Evolutionary conservation across 2,329 filamentous ascomycete species (phyloP), one percentile per base, ranked within the genome.

Genomic region (Didymella pomorum): DNA sequence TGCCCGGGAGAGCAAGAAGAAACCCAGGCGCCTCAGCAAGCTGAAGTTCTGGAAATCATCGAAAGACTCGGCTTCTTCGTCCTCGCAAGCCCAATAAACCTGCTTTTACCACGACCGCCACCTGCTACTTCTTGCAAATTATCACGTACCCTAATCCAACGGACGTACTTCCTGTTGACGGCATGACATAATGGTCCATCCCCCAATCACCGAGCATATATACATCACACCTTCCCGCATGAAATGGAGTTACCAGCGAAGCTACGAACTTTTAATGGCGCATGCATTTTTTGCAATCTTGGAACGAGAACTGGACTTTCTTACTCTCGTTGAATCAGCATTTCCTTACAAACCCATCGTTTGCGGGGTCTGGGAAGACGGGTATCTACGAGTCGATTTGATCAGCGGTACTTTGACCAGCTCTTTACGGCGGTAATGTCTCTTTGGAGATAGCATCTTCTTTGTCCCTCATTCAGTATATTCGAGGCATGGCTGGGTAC

Each of bases 1-100:
- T n/a, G 84, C 86, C n/a, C 85, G 86, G 29, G 86, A 85, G 69
- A 28, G 33, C 9, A 79, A 80, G 66, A 91, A 88, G 80, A 90
- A 87, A 74, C 81, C 86, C 35, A 90, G 87, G 73, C 84, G 89
- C 28, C 78, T 93, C 35, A 89, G 90, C 72, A 88, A 89, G 50
- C 83, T 93, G 79, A 87, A 89, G 67, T 93, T 93, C 75, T 93
- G 89, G 89, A 91, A 89, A 77, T 63, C 71, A 18, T 65, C 70
- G 9, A 76, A 75, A 62, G 73, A 76, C 33, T 62, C 69, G 16
- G 68, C 65, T n/a, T 52, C 56, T 10, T 60, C 52, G 9, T 64
- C 66, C 11, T 64, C 71, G 23, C 68, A 62, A 49, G 61, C 60
- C 44, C 70, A 60, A 69, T 49, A 50, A 41, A 48, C 52, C 35